Base-by-base conservation (phyloP, 352 stramenopile species). In the Saprolegnia diclina region DNA sequence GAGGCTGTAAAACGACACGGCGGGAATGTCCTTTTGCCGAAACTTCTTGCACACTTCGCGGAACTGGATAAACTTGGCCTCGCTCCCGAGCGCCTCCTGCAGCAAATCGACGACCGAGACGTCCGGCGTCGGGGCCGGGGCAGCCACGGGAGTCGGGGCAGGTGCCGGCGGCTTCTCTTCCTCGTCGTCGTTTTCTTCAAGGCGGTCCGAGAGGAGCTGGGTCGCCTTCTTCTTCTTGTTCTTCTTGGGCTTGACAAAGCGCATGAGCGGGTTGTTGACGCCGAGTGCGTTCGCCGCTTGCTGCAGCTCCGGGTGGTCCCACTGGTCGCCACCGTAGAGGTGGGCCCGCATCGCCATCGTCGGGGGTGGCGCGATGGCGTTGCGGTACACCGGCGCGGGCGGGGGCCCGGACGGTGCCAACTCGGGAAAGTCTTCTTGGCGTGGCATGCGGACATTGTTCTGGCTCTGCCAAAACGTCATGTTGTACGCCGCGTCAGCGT, bases 51-150 rank as follows among this genome's bases (percentile, higher is more conserved):
- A 94, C 29, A 80, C 75, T 68, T 92, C 79, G 0, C 87, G 81
- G 55, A 94, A 92, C 3, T 90, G 79, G 50, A 92, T 84, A 66
- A 92, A 94, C 73, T 92, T 92, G 22, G 82, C 83, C 53, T 89
- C 83, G 50, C 77, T 91, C 38, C 87, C 87, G 1, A 94, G 75
- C 11, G 83, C 76, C 52, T 91, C 82, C 16, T 83, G 79, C 45
- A 94, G 89, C 72, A 88, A 85, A 21, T 92, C 77, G 56, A 92
- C 81, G 11, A 92, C 72, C 32, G 83, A 91, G 65, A 92, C 22
- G 82, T 65, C 18, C 72, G 66, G 10, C 76, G 59, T 70, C 4
- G 56, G 59, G 7, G 42, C 35, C 11, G 46, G 55, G 16, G 64
- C 69, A 24, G 63, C 38, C 5, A 24, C 40, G 1, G 61, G 38